Conservation (phyloP, 139 green algal genomes). For the Penium margaritaceum region DNA sequence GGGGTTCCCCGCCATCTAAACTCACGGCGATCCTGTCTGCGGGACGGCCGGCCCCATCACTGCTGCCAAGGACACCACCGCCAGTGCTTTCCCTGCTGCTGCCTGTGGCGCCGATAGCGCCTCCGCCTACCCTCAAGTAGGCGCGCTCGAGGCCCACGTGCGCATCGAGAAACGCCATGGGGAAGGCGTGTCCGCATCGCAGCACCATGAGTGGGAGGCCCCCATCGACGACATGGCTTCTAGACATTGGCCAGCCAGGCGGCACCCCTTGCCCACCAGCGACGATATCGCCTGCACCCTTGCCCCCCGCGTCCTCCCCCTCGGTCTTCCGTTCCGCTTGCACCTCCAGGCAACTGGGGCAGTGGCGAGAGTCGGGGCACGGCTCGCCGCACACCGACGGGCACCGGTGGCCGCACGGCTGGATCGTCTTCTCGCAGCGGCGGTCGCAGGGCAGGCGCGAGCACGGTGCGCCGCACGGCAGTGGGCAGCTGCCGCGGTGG, state of each 20-base stretch:
- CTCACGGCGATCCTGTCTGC: no score
- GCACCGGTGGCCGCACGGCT: constrained; percentile 55
- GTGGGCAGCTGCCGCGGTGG: constrained; percentile 52
- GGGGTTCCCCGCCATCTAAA: no score
- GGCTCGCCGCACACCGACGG: constrained; percentile 55
- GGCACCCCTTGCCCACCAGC: no score
- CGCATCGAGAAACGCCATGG: constrained; percentile 25
- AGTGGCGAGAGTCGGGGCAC: constrained; percentile 45
- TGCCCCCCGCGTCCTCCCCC: constrained; percentile 51
- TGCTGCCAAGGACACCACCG: no score
- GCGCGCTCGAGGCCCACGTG: neutral
- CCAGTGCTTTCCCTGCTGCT: no score
- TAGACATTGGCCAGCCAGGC: no score
- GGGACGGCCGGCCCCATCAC: no score
- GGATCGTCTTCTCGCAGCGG: constrained; percentile 50
- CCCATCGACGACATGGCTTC: no score
- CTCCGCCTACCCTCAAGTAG: constrained; percentile 5
- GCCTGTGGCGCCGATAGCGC: no score
- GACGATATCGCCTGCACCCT: no score
- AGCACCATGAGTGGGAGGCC: constrained; percentile 59
- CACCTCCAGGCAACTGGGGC: constrained; percentile 31
- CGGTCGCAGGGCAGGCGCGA: constrained; percentile 59
- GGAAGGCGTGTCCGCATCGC: constrained; percentile 52
- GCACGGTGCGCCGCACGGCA: constrained; percentile 62
- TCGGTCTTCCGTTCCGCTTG: constrained; percentile 18